Evolutionary conservation across 768 basidiomycete species (phyloP).

Genomic region (Boletus pseudopeckii): DNA sequence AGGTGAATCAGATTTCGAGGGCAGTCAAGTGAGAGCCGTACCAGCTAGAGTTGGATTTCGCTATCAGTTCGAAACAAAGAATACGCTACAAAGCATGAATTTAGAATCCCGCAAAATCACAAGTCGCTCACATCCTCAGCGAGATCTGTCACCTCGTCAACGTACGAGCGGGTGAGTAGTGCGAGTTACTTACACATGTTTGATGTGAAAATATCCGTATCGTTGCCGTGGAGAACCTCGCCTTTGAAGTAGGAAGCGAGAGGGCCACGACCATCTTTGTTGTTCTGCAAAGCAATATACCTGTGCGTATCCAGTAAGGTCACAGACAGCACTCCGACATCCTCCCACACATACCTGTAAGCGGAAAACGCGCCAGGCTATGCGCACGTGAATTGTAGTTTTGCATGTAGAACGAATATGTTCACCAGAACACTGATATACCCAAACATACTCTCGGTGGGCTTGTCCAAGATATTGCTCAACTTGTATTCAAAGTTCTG

Average conservation of each 20-base stretch:
- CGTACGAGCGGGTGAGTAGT: not conserved
- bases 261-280: slow-evolving; percentile 77
- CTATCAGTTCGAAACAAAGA: slow-evolving; percentile 76
- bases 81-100: slow-evolving; percentile 56
- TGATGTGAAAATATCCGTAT: slow-evolving; percentile 91
- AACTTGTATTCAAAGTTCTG: slow-evolving; percentile 97
- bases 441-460: slow-evolving; percentile 87
- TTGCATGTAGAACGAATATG: not conserved
- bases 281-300: slow-evolving; percentile 87
- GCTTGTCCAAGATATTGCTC: slow-evolving; percentile 87
- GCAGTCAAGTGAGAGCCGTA: slow-evolving; percentile 30
- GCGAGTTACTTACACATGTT: slow-evolving; percentile 76
- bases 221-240: slow-evolving; percentile 77
- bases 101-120: not conserved
- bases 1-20: not conserved
- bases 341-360: slow-evolving; percentile 47
- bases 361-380: slow-evolving; percentile 95
- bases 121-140: slow-evolving; percentile 72
- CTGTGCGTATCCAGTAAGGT: slow-evolving; percentile 29
- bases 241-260: slow-evolving; percentile 97
- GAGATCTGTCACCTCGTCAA: slow-evolving; percentile 52
- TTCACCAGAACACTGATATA: slow-evolving; percentile 89
- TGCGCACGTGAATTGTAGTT: slow-evolving; percentile 8
- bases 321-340: not conserved
- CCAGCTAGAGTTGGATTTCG: slow-evolving; percentile 78